A percentile compares a stretch with the other conserved stretches of the same genome.
phyloP scores from a whole-genome alignment of 1,284 basidiomycete species.

The Trametes hirsuta region DNA sequence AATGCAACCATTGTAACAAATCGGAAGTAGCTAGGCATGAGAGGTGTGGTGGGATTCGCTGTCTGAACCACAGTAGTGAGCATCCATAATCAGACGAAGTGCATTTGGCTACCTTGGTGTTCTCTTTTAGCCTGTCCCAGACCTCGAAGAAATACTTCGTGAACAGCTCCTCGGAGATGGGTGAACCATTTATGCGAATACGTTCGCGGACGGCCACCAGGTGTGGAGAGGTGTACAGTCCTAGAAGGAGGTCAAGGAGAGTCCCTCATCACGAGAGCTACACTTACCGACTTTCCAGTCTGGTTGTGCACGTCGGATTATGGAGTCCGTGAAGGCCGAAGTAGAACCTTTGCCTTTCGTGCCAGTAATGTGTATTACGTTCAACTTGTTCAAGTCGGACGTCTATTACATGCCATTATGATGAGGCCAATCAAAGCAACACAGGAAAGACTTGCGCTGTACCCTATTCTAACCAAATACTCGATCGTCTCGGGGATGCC shows the following conservation, averaged over 20 bases:
- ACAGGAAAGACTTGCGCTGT: constrained; percentile 59
- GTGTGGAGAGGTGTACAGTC: constrained; percentile 97
- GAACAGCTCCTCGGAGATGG: constrained; percentile 88
- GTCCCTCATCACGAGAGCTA: not conserved
- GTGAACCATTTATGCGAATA: constrained; percentile 91
- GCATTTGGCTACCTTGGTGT: constrained; percentile 52
- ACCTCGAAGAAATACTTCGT: constrained; percentile 95
- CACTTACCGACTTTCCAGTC: constrained; percentile 72
- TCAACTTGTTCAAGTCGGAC: constrained; percentile 83
- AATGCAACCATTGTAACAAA: constrained; percentile 93
- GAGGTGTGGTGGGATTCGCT: constrained; percentile 58
- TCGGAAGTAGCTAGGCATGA: constrained; percentile 92
- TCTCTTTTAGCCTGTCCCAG: constrained; percentile 87
- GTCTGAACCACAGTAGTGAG: constrained; percentile 42
- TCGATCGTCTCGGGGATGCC: constrained; percentile 91
- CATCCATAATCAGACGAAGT: constrained; percentile 12
- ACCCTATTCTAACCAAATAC: constrained; percentile 88
- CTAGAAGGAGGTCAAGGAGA: constrained; percentile 38
- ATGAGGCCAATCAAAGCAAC: constrained; percentile 12
- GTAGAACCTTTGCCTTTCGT: constrained; percentile 99
- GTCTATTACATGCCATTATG: constrained; percentile 50
- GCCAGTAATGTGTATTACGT: constrained; percentile 96
- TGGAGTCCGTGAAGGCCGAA: constrained; percentile 87
- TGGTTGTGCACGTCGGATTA: constrained; percentile 66
- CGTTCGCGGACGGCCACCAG: constrained; percentile 95